Evolutionary conservation across 2,329 filamentous ascomycete genomes (phyloP).

Genomic region (Zasmidium angulare): DNA sequence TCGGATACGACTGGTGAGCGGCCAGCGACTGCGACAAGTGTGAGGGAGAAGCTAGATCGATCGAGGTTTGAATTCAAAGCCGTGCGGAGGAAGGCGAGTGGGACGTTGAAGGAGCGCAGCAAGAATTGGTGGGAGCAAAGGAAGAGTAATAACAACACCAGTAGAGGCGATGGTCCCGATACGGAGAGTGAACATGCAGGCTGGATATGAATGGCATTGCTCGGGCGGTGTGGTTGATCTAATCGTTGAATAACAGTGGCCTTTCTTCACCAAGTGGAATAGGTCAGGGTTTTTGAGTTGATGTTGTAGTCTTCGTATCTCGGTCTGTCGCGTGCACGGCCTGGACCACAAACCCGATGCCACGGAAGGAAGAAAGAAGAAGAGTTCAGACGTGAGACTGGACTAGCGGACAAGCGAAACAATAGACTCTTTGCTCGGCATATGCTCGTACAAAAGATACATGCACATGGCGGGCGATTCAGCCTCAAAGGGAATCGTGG

Average conservation of each 20-base stretch:
- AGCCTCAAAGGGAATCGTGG: too few species aligned
- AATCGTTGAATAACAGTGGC: background rate
- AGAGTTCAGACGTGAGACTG: too few species aligned
- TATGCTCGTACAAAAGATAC: too few species aligned
- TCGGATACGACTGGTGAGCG: slow-evolving; percentile 16
- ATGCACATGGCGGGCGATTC: background rate
- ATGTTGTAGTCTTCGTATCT: too few species aligned
- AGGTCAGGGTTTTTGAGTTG: too few species aligned
- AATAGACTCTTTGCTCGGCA: too few species aligned
- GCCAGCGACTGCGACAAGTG: slow-evolving; percentile 24
- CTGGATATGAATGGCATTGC: slow-evolving; percentile 27
- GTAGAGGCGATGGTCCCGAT: background rate
- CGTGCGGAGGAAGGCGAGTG: slow-evolving; percentile 31
- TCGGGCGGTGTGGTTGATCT: slow-evolving; percentile 4
- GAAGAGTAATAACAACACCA: slow-evolving; percentile 10
- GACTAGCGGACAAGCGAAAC: too few species aligned
- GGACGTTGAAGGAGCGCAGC: slow-evolving; percentile 26
- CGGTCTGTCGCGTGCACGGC: too few species aligned
- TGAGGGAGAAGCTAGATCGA: slow-evolving; percentile 31
- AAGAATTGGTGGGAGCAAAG: slow-evolving; percentile 25
- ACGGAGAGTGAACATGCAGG: slow-evolving; percentile 20
- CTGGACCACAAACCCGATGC: too few species aligned
- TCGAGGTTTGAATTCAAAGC: slow-evolving; percentile 37
- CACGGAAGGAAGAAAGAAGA: too few species aligned
- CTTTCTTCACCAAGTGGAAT: too few species aligned